A percentile compares a stretch with the other conserved stretches of the same genome.
Conservation (phyloP, 148 eudicot species). For the Cornus florida region DNA sequence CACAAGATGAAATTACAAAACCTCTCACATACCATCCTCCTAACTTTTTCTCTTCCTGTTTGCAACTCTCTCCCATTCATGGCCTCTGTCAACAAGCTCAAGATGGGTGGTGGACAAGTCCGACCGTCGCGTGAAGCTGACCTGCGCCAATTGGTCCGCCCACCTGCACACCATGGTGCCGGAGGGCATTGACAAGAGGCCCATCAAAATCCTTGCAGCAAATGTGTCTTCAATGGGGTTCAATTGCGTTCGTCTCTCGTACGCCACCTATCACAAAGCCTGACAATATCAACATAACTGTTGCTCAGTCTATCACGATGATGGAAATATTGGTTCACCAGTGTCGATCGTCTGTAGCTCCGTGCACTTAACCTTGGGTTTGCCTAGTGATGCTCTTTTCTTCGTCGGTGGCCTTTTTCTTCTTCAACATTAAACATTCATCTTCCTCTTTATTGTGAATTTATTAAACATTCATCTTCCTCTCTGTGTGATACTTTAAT, state of each 20-base stretch:
- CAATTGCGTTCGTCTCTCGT: slow-evolving; percentile 51
- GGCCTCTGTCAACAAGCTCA: slow-evolving; percentile 42
- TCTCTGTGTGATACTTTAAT: too few relatives aligned
- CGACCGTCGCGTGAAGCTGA: slow-evolving; percentile 39
- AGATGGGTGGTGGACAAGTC: slow-evolving; percentile 36
- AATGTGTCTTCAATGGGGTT: slow-evolving; percentile 24
- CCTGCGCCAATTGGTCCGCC: slow-evolving; percentile 40
- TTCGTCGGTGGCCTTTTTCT: too few relatives aligned
- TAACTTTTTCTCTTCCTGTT: background rate
- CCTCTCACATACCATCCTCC: background rate
- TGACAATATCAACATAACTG: slow-evolving; percentile 17
- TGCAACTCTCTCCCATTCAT: slow-evolving; percentile 2
- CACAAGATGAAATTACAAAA: too few relatives aligned
- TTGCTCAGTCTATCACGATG: slow-evolving; percentile 24
- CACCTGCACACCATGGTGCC: slow-evolving; percentile 42
- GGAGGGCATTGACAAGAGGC: slow-evolving; percentile 46
- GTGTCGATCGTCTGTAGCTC: too few relatives aligned
- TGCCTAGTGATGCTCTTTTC: too few relatives aligned
- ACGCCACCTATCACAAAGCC: slow-evolving; percentile 36
- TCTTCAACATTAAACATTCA: too few relatives aligned
- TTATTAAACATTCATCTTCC: too few relatives aligned
- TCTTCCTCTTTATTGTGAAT: too few relatives aligned
- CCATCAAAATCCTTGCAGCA: slow-evolving; percentile 22
- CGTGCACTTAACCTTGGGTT: too few relatives aligned
- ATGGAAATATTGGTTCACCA: too few relatives aligned